Evolutionary conservation across 257 asterid genomes (phyloP).

Genomic region (Solanum chaucha): DNA sequence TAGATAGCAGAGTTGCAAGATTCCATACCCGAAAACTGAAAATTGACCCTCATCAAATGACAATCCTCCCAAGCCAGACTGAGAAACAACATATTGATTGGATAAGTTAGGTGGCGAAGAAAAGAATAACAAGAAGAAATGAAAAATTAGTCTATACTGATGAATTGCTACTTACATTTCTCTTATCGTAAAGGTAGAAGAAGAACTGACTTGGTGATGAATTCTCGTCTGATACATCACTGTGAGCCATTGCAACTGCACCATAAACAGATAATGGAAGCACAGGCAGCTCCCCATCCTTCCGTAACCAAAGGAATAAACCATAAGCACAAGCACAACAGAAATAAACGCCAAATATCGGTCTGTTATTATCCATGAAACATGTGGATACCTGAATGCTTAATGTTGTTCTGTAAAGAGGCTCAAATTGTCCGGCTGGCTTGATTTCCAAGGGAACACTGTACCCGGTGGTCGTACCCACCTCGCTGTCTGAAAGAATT

Average conservation of each 20-base stretch:
- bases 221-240: constrained; percentile 64
- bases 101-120: not conserved
- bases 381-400: constrained; percentile 58
- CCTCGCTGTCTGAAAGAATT: constrained; percentile 53
- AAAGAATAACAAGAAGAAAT: not conserved
- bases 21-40: constrained; percentile 74
- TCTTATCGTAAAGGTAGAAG: constrained; percentile 89
- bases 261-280: constrained; percentile 95
- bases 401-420: constrained; percentile 74
- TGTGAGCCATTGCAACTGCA: constrained; percentile 90
- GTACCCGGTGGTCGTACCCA: constrained; percentile 51
- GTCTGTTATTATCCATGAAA: not conserved
- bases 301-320: constrained; percentile 6
- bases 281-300: constrained; percentile 98
- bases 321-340: not conserved
- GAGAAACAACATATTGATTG: not conserved
- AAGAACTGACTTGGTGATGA: constrained; percentile 96
- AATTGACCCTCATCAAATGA: constrained; percentile 96
- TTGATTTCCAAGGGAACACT: constrained; percentile 79
- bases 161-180: constrained; percentile 53
- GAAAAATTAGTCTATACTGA: not conserved
- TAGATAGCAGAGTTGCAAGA: not conserved
- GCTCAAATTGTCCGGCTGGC: constrained; percentile 96
- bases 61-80: constrained; percentile 97
- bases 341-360: not conserved